Base-by-base conservation (phyloP, 2,329 filamentous ascomycete genomes). In the Dactylellina drechsleri region DNA sequence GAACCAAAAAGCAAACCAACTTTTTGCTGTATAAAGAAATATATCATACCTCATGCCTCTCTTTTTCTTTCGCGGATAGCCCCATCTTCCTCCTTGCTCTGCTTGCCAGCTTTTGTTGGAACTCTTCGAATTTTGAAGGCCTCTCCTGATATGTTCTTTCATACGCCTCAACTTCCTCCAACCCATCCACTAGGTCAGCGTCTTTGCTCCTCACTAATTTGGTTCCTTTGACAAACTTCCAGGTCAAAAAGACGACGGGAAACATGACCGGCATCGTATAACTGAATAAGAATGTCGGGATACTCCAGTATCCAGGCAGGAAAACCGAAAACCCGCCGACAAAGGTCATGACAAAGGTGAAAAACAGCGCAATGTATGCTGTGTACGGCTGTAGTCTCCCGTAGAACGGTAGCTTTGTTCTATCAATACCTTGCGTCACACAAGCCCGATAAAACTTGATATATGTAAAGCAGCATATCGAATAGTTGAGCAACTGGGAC, bases 251-350 rank as follows among this genome's bases (percentile, higher is more conserved):
- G 1, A 94, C 82, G 0, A 89, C 77, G 0, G 90, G 91, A 79
- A 91, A 92, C 1, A 92, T 82, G 4, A 86, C 86, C 59, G 93
- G 86, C 85, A 92, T 92, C 57, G 89, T 88, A 81, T 78, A 88
- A 81, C 88, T 90, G 81, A 92, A 92, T 28, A 94, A 81, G 80
- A 94, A 95, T 5, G 86, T 88, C 5, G 89, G 85, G 0, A 90
- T 80, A 72, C 87, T 85, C 91, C 90, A 94, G 3, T 85, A 85
- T 0, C 86, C 84, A 0, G 90, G 88, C 53, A 93, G 80, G 79
- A 94, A 95, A 0, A 93, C 90, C 0, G 89, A 86, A 77, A 93
- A 94, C 0, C 91, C 91, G 7, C 90, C 88, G 0, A 93, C 88
- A 78, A 93, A 88, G 0, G 89, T 86, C 89, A 94, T 93, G 77